phyloP scores from a whole-genome alignment of 768 basidiomycete genomes.

The Kwoniella europaea region DNA sequence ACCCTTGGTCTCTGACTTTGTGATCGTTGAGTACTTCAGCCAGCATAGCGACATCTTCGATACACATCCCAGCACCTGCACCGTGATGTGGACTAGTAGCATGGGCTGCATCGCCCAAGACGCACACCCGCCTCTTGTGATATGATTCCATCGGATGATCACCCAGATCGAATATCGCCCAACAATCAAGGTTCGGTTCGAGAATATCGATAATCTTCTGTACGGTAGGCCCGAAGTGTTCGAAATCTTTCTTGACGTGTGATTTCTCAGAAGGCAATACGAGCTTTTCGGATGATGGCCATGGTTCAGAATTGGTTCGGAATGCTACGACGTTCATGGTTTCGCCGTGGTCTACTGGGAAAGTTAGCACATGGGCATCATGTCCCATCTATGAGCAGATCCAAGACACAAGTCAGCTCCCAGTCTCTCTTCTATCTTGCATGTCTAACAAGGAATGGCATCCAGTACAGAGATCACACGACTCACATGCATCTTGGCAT shows the following conservation, averaged over 20 bases:
- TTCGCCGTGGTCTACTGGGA: neutral
- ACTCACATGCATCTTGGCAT: neutral
- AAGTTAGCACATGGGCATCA: neutral
- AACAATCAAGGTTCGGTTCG: neutral
- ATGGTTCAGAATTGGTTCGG: neutral
- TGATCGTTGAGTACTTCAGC: neutral
- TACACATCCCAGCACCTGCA: neutral
- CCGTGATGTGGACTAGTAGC: neutral
- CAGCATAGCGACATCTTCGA: neutral
- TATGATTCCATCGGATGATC: neutral
- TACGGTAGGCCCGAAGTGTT: neutral
- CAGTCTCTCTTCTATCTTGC: neutral
- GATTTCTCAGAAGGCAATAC: neutral
- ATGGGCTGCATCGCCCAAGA: neutral
- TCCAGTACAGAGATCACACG: neutral
- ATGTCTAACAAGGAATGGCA: neutral
- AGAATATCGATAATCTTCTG: neutral
- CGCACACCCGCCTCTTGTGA: neutral
- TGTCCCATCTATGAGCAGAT: neutral
- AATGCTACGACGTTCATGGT: neutral
- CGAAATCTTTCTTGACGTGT: neutral
- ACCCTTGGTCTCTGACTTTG: neutral
- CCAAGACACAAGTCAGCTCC: neutral
- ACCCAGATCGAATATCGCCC: neutral
- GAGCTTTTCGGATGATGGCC: neutral